Evolutionary conservation across 2,329 filamentous ascomycete genomes (phyloP), one percentile per base, ranked within the genome.

Genomic region (Pseudodiploospora longispora): DNA sequence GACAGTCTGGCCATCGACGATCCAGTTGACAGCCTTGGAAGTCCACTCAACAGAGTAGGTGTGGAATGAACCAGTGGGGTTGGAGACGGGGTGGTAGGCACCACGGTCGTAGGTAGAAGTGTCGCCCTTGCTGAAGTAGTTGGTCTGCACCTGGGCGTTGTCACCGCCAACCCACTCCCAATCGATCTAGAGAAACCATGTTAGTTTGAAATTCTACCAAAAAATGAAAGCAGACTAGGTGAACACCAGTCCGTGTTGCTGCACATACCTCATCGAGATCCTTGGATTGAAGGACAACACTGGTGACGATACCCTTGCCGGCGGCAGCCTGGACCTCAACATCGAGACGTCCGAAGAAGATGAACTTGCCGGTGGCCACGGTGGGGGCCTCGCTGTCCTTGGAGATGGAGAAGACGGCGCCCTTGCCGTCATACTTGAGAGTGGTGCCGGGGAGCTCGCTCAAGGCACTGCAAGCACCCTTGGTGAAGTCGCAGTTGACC

Each of bases 311-410:
- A 53, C 93, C 93, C 6, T 72, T 72, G 36, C 91, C 93, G 3
- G 84, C 76, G 28, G 93, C 83, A 34, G 85, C 83, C 65, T 89
- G 84, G 59, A 95, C 70, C 30, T 78, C 79, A 48, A 88, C 80
- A 43, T 94, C 85, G 55, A 96, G 78, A 58, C 82, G 82, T 50
- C 93, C 93, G 64, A 95, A 97, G 86, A 97, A 96, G 64, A 98
- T 87, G 74, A 95, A 97, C 76, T 89, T 90, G 58, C 81, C 75
- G 45, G 78, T 78, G 57, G 73, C 75, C 64, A 95, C 87, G 31
- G 85, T 87, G 33, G 87, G 83, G 40, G 76, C 80, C 41, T 88
- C 76, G 9, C 61, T 71, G 50, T 79, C 75, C 41, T 78, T 70
- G 32, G 75, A 76, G 67, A 96, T 96, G 55, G 78, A 75, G 67